phyloP scores from a whole-genome alignment of 2,329 filamentous ascomycete species.

The Zasmidium cellare region DNA sequence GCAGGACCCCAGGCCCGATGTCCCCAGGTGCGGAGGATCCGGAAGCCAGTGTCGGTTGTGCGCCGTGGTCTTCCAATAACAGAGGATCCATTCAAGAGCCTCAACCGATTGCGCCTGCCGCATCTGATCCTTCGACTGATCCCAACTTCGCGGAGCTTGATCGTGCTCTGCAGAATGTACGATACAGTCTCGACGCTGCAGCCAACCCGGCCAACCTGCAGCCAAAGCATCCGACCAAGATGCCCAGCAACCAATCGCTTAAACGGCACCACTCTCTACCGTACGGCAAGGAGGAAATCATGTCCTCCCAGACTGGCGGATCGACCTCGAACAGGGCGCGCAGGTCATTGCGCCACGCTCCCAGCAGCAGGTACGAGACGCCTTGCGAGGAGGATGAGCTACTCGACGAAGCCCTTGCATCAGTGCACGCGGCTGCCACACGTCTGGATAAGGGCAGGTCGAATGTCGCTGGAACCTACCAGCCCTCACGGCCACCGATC shows the following conservation, averaged over 20 bases:
- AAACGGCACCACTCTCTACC: constrained; percentile 52
- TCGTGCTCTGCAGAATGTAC: constrained; percentile 60
- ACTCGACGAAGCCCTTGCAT: constrained; percentile 81
- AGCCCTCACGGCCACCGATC: constrained; percentile 48
- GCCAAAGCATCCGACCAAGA: constrained; percentile 34
- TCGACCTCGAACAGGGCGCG: constrained; percentile 79
- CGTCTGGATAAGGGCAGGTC: constrained; percentile 58
- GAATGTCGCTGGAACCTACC: constrained; percentile 6
- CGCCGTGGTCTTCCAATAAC: constrained; percentile 70
- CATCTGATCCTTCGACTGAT: constrained; percentile 46
- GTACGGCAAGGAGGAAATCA: constrained; percentile 47
- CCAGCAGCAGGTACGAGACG: constrained; percentile 84
- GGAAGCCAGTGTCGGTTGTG: constrained; percentile 89
- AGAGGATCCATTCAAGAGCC: constrained; percentile 67
- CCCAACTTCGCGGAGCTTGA: constrained; percentile 61
- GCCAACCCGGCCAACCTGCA: constrained; percentile 31
- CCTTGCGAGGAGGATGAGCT: constrained; percentile 96
- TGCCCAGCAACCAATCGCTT: constrained; percentile 47
- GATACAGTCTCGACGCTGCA: constrained; percentile 56
- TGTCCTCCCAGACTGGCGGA: constrained; percentile 50
- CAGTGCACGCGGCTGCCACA: constrained; percentile 72
- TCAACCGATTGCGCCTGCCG: constrained; percentile 55
- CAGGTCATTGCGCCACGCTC: constrained; percentile 69
- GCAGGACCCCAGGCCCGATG: constrained; percentile 79
- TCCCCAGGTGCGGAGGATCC: constrained; percentile 81